Evolutionary conservation across 805 yeast species (phyloP).

Genomic region (Starmerella vitae): DNA sequence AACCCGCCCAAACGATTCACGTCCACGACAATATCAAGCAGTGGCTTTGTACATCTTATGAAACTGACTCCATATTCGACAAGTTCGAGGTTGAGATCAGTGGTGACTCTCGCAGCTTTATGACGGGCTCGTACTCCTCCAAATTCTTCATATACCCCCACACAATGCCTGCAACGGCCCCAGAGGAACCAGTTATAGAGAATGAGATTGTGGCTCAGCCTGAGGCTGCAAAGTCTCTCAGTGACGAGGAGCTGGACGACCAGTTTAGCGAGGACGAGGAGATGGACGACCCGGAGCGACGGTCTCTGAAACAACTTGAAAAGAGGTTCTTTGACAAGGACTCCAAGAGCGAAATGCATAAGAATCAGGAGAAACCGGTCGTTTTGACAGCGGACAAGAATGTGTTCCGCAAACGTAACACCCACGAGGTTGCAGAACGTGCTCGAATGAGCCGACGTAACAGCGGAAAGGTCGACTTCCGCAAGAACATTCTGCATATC

Average conservation of each 20-base stretch:
- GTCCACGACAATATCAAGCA: conserved; percentile 92
- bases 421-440: conserved; percentile 18
- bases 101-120: conserved; percentile 81
- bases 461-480: conserved; percentile 75
- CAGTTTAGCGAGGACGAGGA: conserved; percentile 2
- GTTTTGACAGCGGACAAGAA: conserved; percentile 94
- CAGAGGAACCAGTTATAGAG: background rate
- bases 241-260: background rate
- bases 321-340: background rate
- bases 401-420: conserved; percentile 66
- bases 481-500: conserved; percentile 83
- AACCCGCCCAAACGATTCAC: conserved; percentile 85
- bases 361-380: conserved; percentile 35
- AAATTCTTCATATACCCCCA: conserved; percentile 94
- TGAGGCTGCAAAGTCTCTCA: background rate
- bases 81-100: conserved; percentile 92
- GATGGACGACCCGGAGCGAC: background rate
- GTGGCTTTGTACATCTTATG: conserved; percentile 90
- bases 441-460: conserved; percentile 42
- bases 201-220: background rate
- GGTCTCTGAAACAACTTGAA: background rate
- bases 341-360: conserved; percentile 1
- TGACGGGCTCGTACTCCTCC: conserved; percentile 96
- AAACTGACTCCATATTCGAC: conserved; percentile 95
- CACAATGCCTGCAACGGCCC: conserved; percentile 29